Base-by-base conservation (phyloP, 2,329 filamentous ascomycete species). In the Zymoseptoria brevis region DNA sequence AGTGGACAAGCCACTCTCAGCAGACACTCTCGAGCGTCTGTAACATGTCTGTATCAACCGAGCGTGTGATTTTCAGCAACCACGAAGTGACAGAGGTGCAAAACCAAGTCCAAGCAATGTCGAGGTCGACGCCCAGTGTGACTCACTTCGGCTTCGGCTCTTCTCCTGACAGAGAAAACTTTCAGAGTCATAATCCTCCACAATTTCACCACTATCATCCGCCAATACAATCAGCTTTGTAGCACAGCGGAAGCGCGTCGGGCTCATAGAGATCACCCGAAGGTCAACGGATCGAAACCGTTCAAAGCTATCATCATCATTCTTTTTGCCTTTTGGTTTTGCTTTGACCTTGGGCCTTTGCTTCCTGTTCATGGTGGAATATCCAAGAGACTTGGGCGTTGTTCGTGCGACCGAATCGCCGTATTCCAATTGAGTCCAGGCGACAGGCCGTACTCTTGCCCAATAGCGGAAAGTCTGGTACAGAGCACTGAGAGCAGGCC, bases 201-300 rank as follows among this genome's bases (percentile, higher is more conserved):
- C 51, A 29, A 26, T 53, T 53, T 53, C 22, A 29, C n/a, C 1
- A 29, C 22, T 16, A 13, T 24, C 51, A 53, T 24, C 51, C 51
- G 30, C n/a, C 30, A 26, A 24, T 35, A 54, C 30, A 55, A 22
- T 8, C 35, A 60, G 58, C 58, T 57, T 54, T 19, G 58, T 60
- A 53, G 55, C 56, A 48, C 58, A 60, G 58, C 24, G 57, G 57
- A 52, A 59, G 57, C 53, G 57, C 57, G 57, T 48, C 57, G 57
- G 57, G 61, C 61, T 63, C 61, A 63, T 64, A 63, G 35, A 45
- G 35, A 45, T 45, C 35, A 59, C 62, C 62, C 62, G 62, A 55
- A 64, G 62, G 62, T 19, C 62, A 49, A 41, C 41, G 35, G 59
- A 61, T 64, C 56, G 62, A 60, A 62, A 64, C 62, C 22, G 45